Percentiles rank a stretch among this genome's conserved stretches.
These are phyloP conservation scores for Byssothecium circinans DNA, from an alignment of 2,329 filamentous ascomycete genomes.

Conservation along the genomic window DNA sequence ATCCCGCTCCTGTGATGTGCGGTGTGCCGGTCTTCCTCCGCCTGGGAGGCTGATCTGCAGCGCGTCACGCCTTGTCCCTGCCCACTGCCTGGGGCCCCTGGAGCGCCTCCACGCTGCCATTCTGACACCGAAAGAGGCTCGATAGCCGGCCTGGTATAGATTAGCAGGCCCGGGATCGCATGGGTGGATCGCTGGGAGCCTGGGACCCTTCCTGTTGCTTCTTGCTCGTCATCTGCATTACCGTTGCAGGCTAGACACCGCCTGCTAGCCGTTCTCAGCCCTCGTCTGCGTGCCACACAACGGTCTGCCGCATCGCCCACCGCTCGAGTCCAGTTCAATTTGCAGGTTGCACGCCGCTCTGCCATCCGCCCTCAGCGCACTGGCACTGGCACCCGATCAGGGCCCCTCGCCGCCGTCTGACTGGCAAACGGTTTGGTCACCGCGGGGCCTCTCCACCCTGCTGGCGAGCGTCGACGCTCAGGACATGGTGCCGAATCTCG, in stretches of 20 bases:
- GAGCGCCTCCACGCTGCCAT: slow-evolving; percentile 28
- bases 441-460: slow-evolving; percentile 17
- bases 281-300: slow-evolving; percentile 38
- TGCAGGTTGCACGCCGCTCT: slow-evolving; percentile 22
- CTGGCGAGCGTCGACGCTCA: slow-evolving; percentile 32
- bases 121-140: slow-evolving; percentile 45
- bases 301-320: slow-evolving; percentile 39
- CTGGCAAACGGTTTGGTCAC: slow-evolving; percentile 42
- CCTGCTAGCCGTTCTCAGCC: slow-evolving; percentile 30
- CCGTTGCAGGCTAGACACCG: slow-evolving; percentile 41
- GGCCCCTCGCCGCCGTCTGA: slow-evolving; percentile 40
- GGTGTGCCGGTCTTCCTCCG: slow-evolving; percentile 6
- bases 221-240: slow-evolving; percentile 43
- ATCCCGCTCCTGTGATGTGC: no score
- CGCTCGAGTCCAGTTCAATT: slow-evolving; percentile 40
- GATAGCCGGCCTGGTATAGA: slow-evolving; percentile 43
- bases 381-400: slow-evolving; percentile 34
- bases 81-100: slow-evolving; percentile 25
- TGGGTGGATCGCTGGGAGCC: slow-evolving; percentile 41
- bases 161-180: slow-evolving; percentile 37
- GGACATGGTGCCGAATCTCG: slow-evolving; percentile 36
- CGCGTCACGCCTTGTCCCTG: slow-evolving; percentile 46
- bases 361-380: no score
- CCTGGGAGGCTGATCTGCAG: slow-evolving; percentile 44
- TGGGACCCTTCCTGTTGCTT: slow-evolving; percentile 33